Base-by-base conservation (phyloP, 768 basidiomycete species). In the Candolleomyces eurysporus region DNA sequence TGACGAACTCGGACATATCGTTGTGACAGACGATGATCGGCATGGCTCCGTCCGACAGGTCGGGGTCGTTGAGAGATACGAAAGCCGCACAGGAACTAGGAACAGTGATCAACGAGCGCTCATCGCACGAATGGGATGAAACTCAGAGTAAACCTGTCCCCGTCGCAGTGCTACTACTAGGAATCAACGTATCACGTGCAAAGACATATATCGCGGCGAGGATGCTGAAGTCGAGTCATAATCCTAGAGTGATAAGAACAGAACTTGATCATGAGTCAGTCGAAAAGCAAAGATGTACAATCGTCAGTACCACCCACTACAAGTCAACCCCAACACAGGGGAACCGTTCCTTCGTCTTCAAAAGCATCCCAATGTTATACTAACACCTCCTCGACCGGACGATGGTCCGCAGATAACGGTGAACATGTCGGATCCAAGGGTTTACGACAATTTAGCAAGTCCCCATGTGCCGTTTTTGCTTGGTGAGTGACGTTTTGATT, bases 391-490 rank as follows among this genome's bases (percentile, higher is more conserved):
- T 17, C 83, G 87, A 45, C 56, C 67, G 51, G 74, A 70, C 45
- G 86, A 88, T 65, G 76, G 66, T 13, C 69, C 76, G 30, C 56
- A 66, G 9, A 60, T 77, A n/a, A 63, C 76, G 7, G 64, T 73
- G 0, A 66, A 76, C 60, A 65, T 88, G 65, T 87, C 86, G 62
- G 84, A 89, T 63, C 70, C 72, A 39, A 67, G 73, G 5, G 75
- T 90, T 7, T 79, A 76, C 57, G 64, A 65, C 26, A 81, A 73
- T 77, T 65, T 89, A 13, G 69, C 68, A 21, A 75, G 75, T 17
- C 82, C 84, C 0, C 85, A 85, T 0, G 77, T 76, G 50, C 88
- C 88, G 8, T 90, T 89, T 70, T 68, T 70, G 8, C 68, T 61
- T 48, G 75, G 78, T 77, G 62, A 36, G 68, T 59, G 21, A 31